phyloP scores from a whole-genome alignment of 177 flowering plant species.

The Telopea speciosissima region DNA sequence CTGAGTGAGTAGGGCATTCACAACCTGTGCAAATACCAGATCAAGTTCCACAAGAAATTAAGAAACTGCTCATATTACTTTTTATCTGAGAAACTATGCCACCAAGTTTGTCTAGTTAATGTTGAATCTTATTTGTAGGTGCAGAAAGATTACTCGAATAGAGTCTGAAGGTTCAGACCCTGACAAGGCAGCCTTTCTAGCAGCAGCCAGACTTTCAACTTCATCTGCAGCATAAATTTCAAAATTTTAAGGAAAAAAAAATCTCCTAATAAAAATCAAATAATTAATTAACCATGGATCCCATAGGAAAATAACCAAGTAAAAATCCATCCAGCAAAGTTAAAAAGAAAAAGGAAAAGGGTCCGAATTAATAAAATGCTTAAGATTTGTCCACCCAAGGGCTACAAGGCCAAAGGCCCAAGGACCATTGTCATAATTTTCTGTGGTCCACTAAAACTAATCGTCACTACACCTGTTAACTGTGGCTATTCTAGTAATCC shows the following conservation, averaged over 20 bases:
- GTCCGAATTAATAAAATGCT: too few relatives aligned
- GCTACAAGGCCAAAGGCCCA: too few relatives aligned
- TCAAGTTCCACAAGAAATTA: not conserved
- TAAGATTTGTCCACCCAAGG: too few relatives aligned
- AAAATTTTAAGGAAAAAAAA: not conserved
- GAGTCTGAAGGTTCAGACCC: conserved; percentile 99
- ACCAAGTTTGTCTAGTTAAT: not conserved
- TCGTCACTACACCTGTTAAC: too few relatives aligned
- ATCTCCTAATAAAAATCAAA: not conserved
- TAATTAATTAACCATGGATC: not conserved
- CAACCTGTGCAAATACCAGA: conserved; percentile 66
- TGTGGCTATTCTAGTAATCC: too few relatives aligned
- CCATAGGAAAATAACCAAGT: not conserved
- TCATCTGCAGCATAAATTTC: conserved; percentile 60
- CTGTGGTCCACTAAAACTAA: too few relatives aligned
- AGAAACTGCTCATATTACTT: not conserved
- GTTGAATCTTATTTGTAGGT: not conserved
- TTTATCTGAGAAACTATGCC: conserved; percentile 1
- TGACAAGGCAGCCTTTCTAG: conserved; percentile 94
- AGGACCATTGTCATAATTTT: too few relatives aligned
- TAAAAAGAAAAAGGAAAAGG: too few relatives aligned
- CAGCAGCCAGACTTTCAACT: conserved; percentile 99
- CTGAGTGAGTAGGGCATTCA: conserved; percentile 92
- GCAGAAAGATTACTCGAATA: conserved; percentile 53
- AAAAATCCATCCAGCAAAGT: not conserved